Evolutionary conservation across 106 monocot species (phyloP).

Genomic region (Platanthera zijinensis): DNA sequence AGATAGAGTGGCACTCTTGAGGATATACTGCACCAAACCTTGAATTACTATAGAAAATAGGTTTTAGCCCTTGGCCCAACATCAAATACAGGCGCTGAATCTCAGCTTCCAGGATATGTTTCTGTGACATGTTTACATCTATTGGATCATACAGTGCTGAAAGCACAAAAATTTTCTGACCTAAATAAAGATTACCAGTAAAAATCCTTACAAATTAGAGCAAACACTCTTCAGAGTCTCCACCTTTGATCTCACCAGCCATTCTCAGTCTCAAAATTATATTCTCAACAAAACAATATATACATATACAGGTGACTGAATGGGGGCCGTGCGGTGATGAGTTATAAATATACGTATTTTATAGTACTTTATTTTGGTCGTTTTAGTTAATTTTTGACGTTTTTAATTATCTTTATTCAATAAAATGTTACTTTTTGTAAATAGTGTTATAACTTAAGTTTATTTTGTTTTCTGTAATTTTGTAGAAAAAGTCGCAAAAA

Average conservation of each 20-base stretch:
- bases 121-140: slow-evolving; percentile 44
- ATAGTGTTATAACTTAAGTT: too few relatives aligned
- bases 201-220: slow-evolving; percentile 89
- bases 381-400: too few relatives aligned
- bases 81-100: slow-evolving; percentile 76
- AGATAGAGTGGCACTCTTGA: slow-evolving; percentile 95
- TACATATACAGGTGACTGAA: too few relatives aligned
- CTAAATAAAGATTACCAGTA: slow-evolving; percentile 60
- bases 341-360: too few relatives aligned
- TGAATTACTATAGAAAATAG: slow-evolving; percentile 65
- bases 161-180: slow-evolving; percentile 84
- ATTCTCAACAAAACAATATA: too few relatives aligned
- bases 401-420: too few relatives aligned
- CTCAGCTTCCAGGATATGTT: slow-evolving; percentile 75
- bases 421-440: too few relatives aligned
- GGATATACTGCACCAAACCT: slow-evolving; percentile 71
- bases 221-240: slow-evolving; percentile 77
- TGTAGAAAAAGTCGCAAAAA: too few relatives aligned
- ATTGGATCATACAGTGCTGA: slow-evolving; percentile 82
- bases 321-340: too few relatives aligned
- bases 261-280: too few relatives aligned
- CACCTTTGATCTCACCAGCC: slow-evolving; percentile 19
- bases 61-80: slow-evolving; percentile 84
- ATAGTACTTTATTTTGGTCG: too few relatives aligned
- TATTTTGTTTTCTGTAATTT: too few relatives aligned